phyloP scores from a whole-genome alignment of 495 filamentous ascomycete species.

The Penicillium paradoxum region DNA sequence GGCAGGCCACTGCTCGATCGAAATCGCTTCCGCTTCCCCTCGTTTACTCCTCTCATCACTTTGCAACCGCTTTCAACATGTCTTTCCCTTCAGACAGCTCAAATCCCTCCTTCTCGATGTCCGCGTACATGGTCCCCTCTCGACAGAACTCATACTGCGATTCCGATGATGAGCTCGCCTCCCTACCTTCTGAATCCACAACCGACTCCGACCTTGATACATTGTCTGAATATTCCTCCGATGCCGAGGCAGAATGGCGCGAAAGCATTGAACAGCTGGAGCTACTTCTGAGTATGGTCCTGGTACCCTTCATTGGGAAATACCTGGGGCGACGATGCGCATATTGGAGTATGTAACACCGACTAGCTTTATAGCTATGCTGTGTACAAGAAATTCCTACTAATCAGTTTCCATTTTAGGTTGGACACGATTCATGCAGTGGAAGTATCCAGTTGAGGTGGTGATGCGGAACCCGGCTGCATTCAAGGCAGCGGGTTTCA shows the following conservation, averaged over 20 bases:
- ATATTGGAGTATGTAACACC: constrained; percentile 72
- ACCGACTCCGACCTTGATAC: constrained; percentile 52
- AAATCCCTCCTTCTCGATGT: constrained; percentile 42
- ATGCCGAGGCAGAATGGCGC: constrained; percentile 91
- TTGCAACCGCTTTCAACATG: constrained; percentile 19
- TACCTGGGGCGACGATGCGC: constrained; percentile 90
- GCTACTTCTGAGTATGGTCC: constrained; percentile 84
- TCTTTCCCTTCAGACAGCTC: constrained; percentile 31
- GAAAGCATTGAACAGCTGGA: constrained; percentile 90
- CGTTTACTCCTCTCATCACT: constrained; percentile 1
- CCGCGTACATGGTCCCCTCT: constrained; percentile 40
- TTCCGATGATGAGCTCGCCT: constrained; percentile 68
- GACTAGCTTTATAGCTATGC: not conserved
- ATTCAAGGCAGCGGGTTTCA: constrained; percentile 64
- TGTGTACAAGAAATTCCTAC: not conserved
- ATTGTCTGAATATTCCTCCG: constrained; percentile 55
- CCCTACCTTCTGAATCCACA: constrained; percentile 69
- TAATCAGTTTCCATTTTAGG: constrained; percentile 35
- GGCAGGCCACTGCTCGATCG: constrained; percentile 37
- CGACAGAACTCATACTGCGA: constrained; percentile 33
- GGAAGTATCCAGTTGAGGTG: constrained; percentile 68
- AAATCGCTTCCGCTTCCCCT: constrained; percentile 3
- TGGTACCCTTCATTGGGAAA: constrained; percentile 89
- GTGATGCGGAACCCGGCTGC: constrained; percentile 49
- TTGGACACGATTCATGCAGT: constrained; percentile 71